Evolutionary conservation across 2,329 filamentous ascomycete genomes (phyloP).

Genomic region (Cladosporium colombiae): DNA sequence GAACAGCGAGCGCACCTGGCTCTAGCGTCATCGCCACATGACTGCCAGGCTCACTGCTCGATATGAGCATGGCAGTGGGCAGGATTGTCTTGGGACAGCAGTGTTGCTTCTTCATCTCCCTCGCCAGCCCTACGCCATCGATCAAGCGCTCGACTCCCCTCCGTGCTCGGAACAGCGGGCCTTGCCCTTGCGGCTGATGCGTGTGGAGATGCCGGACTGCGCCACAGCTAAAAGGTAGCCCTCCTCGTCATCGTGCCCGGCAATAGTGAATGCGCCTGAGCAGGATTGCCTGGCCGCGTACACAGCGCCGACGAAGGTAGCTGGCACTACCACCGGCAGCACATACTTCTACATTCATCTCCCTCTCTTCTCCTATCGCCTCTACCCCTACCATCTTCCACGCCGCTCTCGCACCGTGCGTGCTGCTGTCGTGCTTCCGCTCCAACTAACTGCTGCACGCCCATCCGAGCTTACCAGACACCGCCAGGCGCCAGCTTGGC

Average conservation of each 20-base stretch:
- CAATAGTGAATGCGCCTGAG: neutral
- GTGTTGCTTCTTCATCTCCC: neutral
- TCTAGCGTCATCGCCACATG: neutral
- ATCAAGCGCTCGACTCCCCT: too few species aligned
- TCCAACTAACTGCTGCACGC: neutral
- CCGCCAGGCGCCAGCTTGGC: slow-evolving; percentile 15
- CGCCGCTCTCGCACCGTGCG: neutral
- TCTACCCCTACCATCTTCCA: neutral
- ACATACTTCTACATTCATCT: neutral
- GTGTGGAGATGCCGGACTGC: neutral
- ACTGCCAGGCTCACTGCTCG: neutral
- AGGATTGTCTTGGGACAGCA: too few species aligned
- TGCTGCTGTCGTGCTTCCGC: neutral
- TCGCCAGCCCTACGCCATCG: neutral
- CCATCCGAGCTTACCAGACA: slow-evolving; percentile 1
- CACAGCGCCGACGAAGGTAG: neutral
- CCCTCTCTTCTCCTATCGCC: neutral
- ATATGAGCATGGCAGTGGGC: neutral
- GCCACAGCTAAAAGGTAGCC: neutral
- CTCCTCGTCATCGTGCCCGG: neutral
- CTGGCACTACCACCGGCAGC: neutral
- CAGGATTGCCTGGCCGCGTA: neutral
- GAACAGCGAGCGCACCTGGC: neutral
- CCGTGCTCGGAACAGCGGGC: neutral
- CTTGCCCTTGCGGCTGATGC: too few species aligned